phyloP scores from a whole-genome alignment of 768 basidiomycete species.

The Xerocomus spinulosus region DNA sequence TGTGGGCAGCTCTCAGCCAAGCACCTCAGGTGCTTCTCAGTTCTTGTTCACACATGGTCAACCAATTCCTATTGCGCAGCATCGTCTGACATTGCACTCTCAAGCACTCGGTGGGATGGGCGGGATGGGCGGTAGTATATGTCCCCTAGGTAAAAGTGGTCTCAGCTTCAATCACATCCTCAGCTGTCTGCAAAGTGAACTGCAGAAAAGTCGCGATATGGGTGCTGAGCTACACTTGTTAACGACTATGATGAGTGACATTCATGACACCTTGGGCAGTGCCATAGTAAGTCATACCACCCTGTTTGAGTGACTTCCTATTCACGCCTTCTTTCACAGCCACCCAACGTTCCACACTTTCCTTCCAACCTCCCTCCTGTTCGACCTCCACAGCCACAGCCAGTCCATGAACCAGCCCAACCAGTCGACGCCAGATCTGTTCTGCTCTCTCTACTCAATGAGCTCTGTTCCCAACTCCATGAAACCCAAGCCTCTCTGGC shows the following conservation, averaged over 20 bases:
- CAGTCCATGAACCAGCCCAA: constrained; percentile 24
- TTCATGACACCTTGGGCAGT: constrained; percentile 87
- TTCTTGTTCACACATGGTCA: constrained; percentile 43
- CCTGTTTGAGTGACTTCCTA: not conserved
- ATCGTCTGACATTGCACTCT: constrained; percentile 53
- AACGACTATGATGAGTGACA: constrained; percentile 78
- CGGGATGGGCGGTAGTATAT: constrained; percentile 68
- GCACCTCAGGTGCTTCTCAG: constrained; percentile 22
- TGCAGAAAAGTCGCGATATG: constrained; percentile 94
- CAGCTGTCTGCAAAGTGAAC: constrained; percentile 81
- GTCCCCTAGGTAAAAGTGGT: constrained; percentile 76
- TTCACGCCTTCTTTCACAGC: constrained; percentile 37
- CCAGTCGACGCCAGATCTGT: constrained; percentile 24
- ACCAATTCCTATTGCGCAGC: constrained; percentile 37
- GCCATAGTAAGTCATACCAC: constrained; percentile 54
- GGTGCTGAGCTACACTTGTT: constrained; percentile 79
- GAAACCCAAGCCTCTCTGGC: constrained; percentile 80
- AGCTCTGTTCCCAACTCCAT: constrained; percentile 77
- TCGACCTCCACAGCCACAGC: constrained; percentile 36
- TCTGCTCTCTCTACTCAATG: constrained; percentile 37
- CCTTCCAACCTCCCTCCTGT: constrained; percentile 66
- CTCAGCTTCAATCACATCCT: constrained; percentile 91
- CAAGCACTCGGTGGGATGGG: constrained; percentile 69
- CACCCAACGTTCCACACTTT: constrained; percentile 56
- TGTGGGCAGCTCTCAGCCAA: constrained; percentile 36